Base-by-base conservation (phyloP, 1,139 yeast species). In the Candida anutae region DNA sequence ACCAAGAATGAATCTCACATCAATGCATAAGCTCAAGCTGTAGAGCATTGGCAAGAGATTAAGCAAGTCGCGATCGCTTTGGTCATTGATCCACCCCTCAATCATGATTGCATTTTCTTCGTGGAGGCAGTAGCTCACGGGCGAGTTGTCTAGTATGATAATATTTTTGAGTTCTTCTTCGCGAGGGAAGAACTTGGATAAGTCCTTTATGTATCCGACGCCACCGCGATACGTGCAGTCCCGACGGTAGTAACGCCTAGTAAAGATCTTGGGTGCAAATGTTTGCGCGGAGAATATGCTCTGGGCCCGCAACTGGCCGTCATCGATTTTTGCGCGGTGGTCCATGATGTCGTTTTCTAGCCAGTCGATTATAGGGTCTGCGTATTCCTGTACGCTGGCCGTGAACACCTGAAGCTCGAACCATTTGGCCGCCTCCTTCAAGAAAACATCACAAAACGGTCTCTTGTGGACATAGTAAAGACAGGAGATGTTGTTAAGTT, bases 31-130 rank as follows among this genome's bases (percentile, higher is more conserved):
- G 34, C 95, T 68, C 43, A 90, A 57, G 19, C 94, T 82, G 43
- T 81, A 76, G 30, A 90, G 61, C 49, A 90, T 59, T 2, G 98
- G 97, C 27, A 90, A 55, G 29, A 90, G 57, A 43, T 84, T 77
- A 50, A 90, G 58, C 33, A 90, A 60, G 44, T 85, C 94, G 15
- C 78, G 67, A 49, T 90, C 98, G 25, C 79, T 74, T 13, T 94
- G 94, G 54, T 90, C 98, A 46, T 84, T 85, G 37, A 90, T 85
- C 98, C 98, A 90, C 24, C 98, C 97, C 54, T 88, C 96, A 13
- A 90, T 85, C 58, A 81, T 77, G 21, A 90, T 77, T 1, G 95
- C 98, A 48, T 90, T 90, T 41, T 78, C 77, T 37, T 77, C 84
- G 48, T 90, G 90, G 49, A 75, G 57, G 9, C 87, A 79, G 51